These are phyloP conservation scores for Myochromella boudieri DNA, from an alignment of 768 basidiomycete genomes.

Conservation along the genomic window DNA sequence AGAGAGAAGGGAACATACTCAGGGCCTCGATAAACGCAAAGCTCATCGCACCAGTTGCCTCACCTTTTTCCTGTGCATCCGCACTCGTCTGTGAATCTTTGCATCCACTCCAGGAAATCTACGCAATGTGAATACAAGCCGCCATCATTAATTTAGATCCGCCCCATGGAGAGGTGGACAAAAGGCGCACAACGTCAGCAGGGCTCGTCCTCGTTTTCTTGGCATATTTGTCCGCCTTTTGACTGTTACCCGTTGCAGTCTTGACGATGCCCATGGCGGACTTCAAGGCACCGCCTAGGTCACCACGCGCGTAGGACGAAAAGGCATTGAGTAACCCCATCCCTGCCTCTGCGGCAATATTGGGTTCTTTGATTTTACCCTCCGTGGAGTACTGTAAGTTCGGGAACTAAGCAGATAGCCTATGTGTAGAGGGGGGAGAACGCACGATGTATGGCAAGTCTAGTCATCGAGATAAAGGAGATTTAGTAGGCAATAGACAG, in stretches of 20 bases:
- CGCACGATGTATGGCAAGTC: constrained; percentile 70
- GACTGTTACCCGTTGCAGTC: constrained; percentile 62
- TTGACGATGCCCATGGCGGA: constrained; percentile 76
- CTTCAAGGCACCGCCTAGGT: constrained; percentile 75
- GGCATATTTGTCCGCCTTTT: constrained; percentile 62
- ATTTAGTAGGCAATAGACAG: neutral
- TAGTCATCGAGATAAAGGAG: constrained; percentile 19
- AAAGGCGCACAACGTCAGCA: constrained; percentile 76
- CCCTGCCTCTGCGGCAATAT: constrained; percentile 83
- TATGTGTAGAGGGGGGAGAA: neutral
- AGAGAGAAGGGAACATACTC: constrained; percentile 30
- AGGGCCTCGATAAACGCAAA: constrained; percentile 63
- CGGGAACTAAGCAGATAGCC: neutral
- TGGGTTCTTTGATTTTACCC: constrained; percentile 94
- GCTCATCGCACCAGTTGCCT: constrained; percentile 79
- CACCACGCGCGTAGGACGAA: constrained; percentile 72
- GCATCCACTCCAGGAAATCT: constrained; percentile 89
- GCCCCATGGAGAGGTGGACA: neutral
- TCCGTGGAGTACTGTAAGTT: constrained; percentile 83
- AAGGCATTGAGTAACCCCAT: constrained; percentile 82
- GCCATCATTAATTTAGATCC: neutral
- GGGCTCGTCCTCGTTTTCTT: constrained; percentile 70
- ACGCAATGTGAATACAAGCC: constrained; percentile 2
- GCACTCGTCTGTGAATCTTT: constrained; percentile 84
- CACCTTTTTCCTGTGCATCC: constrained; percentile 65